phyloP scores from a whole-genome alignment of 495 filamentous ascomycete species.

The Neurospora hispaniola region DNA sequence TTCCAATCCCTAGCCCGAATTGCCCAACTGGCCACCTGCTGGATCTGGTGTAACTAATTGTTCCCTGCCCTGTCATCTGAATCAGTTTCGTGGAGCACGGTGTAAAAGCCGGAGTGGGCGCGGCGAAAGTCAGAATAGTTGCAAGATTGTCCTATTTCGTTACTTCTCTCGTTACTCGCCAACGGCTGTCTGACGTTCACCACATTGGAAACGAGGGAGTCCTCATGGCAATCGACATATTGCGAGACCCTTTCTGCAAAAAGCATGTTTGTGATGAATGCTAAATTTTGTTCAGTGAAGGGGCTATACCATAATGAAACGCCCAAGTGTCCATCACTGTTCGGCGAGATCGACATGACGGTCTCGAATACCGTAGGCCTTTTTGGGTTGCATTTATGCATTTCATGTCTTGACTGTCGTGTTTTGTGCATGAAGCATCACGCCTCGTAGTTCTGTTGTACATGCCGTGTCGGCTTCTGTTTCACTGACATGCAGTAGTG shows the following conservation, averaged over 20 bases:
- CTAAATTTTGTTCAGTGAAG: not conserved
- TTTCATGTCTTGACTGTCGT: not conserved
- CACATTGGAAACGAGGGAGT: not conserved
- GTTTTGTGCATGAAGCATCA: not conserved
- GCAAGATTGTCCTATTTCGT: not conserved
- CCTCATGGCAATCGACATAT: not conserved
- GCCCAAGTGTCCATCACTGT: not conserved
- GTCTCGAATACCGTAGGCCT: not conserved
- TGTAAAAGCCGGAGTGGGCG: not conserved
- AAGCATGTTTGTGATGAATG: not conserved
- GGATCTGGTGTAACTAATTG: constrained; percentile 12
- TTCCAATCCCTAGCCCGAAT: not conserved
- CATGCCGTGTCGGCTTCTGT: not conserved
- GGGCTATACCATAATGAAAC: not conserved
- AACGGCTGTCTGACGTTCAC: not conserved
- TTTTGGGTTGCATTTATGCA: not conserved
- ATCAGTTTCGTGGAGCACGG: not conserved
- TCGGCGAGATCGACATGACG: not conserved
- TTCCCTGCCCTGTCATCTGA: constrained; percentile 1
- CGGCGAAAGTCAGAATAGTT: not conserved
- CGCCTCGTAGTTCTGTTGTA: not conserved
- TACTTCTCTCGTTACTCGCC: not conserved
- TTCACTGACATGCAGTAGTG: not conserved
- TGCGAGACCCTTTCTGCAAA: not conserved
- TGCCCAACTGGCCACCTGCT: not conserved